phyloP scores from a whole-genome alignment of 768 basidiomycete species.

The Trametes meyenii region DNA sequence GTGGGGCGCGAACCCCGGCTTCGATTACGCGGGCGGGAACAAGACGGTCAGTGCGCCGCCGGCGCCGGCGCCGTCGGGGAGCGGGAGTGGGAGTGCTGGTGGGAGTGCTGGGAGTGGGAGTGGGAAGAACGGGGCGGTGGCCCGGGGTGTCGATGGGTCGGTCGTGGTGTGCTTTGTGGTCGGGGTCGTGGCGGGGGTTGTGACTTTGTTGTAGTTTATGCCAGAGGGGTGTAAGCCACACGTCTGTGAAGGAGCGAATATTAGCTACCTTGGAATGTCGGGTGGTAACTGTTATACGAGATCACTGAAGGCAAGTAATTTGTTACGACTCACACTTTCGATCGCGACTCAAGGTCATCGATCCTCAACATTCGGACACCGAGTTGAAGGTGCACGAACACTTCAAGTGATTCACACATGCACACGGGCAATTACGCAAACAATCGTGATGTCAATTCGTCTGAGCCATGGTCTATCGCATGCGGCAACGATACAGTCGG shows the following conservation, averaged over 20 bases:
- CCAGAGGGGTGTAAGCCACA: not conserved
- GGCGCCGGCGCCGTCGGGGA: slow-evolving; percentile 2
- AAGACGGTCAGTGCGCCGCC: slow-evolving; percentile 13
- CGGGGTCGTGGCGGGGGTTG: slow-evolving; percentile 2
- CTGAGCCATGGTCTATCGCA: slow-evolving; percentile 12
- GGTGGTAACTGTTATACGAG: no score
- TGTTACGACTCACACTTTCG: no score
- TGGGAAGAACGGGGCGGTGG: not conserved
- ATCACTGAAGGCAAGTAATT: no score
- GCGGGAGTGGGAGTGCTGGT: not conserved
- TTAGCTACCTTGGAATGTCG: no score
- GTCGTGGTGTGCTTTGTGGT: slow-evolving; percentile 8
- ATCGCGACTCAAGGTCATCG: no score
- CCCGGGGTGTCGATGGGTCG: not conserved
- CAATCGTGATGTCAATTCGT: slow-evolving; percentile 5
- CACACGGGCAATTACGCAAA: not conserved
- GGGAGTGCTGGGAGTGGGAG: not conserved
- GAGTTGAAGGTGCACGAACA: not conserved
- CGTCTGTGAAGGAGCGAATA: not conserved
- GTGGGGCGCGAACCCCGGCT: slow-evolving; percentile 24
- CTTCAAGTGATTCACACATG: not conserved
- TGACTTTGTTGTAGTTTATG: not conserved
- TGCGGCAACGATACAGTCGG: slow-evolving; percentile 7
- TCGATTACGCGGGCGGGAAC: slow-evolving; percentile 23
- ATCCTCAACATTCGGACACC: no score